A percentile compares a stretch with the other conserved stretches of the same genome.
Conservation (phyloP, 1,284 basidiomycete species). For the Phylloboletellus chloephorus region DNA sequence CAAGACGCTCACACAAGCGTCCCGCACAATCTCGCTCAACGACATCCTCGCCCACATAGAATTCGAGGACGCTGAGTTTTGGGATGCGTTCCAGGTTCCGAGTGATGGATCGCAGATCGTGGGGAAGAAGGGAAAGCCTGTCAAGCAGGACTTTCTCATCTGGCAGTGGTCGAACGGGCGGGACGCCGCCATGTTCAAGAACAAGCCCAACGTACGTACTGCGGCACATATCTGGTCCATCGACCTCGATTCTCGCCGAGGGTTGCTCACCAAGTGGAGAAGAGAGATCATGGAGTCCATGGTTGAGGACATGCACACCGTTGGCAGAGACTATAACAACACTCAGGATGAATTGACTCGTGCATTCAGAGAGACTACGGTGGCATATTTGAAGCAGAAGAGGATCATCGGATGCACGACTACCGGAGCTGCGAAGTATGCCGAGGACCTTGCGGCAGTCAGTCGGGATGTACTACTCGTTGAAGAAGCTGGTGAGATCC, state of each 20-base stretch:
- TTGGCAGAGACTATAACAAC: constrained; percentile 41
- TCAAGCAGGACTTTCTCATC: constrained; percentile 40
- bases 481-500: constrained; percentile 66
- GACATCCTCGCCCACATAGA: constrained; percentile 42
- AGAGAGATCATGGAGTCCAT: constrained; percentile 35
- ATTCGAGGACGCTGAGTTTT: constrained; percentile 41
- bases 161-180: constrained; percentile 41
- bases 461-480: constrained; percentile 51
- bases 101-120: constrained; percentile 41
- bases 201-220: constrained; percentile 23
- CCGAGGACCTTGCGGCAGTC: constrained; percentile 40
- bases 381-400: constrained; percentile 39
- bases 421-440: constrained; percentile 60
- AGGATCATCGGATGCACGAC: constrained; percentile 65
- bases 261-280: constrained; percentile 38
- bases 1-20: constrained; percentile 25
- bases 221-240: constrained; percentile 43
- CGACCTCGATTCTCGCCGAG: constrained; percentile 31
- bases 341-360: constrained; percentile 34
- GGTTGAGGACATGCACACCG: constrained; percentile 34
- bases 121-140: constrained; percentile 34
- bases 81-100: constrained; percentile 47
- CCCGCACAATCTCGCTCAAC: constrained; percentile 9
- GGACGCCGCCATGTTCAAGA: constrained; percentile 40
- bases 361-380: constrained; percentile 36